Conservation (phyloP, 1,284 basidiomycete genomes). For the Ceratobasidium sp. region DNA sequence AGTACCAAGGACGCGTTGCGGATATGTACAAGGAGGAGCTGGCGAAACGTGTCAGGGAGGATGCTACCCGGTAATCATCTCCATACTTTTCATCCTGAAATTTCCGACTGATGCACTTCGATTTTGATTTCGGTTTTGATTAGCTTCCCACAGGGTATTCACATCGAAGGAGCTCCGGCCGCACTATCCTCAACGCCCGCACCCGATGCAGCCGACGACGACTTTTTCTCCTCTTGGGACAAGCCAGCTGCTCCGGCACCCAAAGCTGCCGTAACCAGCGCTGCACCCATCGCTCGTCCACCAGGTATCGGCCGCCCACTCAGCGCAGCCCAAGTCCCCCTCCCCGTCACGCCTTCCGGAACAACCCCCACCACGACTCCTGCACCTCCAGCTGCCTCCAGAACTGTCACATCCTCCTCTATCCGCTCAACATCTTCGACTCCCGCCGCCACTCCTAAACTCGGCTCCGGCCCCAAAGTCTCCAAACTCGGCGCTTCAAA, state of each 20-base stretch:
- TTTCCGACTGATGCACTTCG: too few relatives aligned
- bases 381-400: slow-evolving; percentile 58
- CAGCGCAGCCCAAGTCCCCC: slow-evolving; percentile 50
- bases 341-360: slow-evolving; percentile 48
- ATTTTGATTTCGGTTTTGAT: background rate
- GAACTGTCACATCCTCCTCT: slow-evolving; percentile 72
- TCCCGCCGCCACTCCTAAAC: slow-evolving; percentile 53
- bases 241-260: slow-evolving; percentile 67
- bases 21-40: slow-evolving; percentile 95
- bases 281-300: slow-evolving; percentile 65
- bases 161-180: slow-evolving; percentile 78
- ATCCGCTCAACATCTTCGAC: slow-evolving; percentile 59
- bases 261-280: slow-evolving; percentile 59
- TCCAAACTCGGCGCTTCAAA: slow-evolving; percentile 60
- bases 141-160: slow-evolving; percentile 80
- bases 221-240: slow-evolving; percentile 98
- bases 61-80: slow-evolving; percentile 69
- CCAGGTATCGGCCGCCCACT: slow-evolving; percentile 65
- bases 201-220: slow-evolving; percentile 67
- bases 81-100: background rate
- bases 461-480: slow-evolving; percentile 52
- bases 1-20: slow-evolving; percentile 87
- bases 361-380: slow-evolving; percentile 43
- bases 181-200: slow-evolving; percentile 54
- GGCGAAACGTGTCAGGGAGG: slow-evolving; percentile 82